Evolutionary conservation across 352 stramenopile genomes (phyloP).

Genomic region (Phytophthora uliginosa): DNA sequence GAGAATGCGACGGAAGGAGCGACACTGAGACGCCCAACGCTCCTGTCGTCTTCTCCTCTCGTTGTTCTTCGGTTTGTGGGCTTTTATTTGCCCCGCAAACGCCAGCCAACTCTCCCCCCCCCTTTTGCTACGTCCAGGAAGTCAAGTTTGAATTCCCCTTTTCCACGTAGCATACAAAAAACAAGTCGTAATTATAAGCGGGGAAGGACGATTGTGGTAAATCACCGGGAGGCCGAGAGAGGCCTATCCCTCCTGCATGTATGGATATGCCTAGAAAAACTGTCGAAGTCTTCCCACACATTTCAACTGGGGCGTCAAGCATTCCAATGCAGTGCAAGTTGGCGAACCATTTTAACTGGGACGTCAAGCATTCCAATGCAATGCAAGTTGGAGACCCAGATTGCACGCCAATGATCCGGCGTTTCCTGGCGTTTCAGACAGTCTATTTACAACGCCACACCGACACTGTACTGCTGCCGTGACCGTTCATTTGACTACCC

Average conservation of each 20-base stretch:
- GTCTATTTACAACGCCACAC: conserved; percentile 22
- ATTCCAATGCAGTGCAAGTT: background rate
- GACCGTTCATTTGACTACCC: conserved; percentile 24
- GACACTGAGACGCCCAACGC: conserved; percentile 6
- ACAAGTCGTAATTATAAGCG: conserved; percentile 6
- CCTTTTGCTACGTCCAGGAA: conserved; percentile 8
- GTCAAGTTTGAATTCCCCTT: conserved; percentile 17
- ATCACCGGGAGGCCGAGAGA: background rate
- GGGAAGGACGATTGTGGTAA: conserved; percentile 10
- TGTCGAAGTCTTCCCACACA: background rate
- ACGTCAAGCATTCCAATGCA: background rate
- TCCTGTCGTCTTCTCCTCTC: conserved; percentile 35
- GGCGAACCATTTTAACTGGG: background rate
- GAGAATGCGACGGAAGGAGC: conserved; percentile 20
- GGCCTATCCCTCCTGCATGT: conserved; percentile 16
- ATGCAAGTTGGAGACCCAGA: background rate
- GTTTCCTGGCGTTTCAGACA: conserved; percentile 14
- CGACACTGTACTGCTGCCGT: conserved; percentile 5
- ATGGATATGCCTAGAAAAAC: conserved; percentile 3
- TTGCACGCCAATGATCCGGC: conserved; percentile 1
- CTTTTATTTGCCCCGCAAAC: conserved; percentile 22
- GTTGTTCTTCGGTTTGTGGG: conserved; percentile 56
- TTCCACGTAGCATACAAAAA: conserved; percentile 20
- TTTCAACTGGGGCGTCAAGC: background rate
- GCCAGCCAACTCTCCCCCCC: conserved; percentile 29